These are phyloP conservation scores for Leccinum subgranulosum DNA, from an alignment of 768 basidiomycete species.

Conservation along the genomic window DNA sequence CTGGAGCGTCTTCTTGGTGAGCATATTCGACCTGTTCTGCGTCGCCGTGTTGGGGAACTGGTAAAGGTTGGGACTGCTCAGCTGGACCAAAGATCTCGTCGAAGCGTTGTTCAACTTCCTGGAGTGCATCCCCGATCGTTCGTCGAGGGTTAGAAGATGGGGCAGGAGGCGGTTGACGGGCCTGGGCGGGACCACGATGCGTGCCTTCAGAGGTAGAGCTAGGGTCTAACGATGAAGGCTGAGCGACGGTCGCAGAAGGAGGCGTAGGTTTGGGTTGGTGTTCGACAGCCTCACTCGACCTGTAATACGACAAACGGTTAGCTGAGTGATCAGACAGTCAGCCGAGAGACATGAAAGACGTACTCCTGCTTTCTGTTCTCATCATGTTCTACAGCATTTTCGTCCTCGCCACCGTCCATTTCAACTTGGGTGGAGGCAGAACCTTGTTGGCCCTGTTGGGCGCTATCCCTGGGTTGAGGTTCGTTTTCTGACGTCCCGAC, in stretches of 20 bases:
- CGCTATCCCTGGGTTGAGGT: slow-evolving; percentile 16
- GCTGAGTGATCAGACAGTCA: background rate
- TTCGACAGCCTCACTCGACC: slow-evolving; percentile 12
- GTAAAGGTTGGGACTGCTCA: slow-evolving; percentile 32
- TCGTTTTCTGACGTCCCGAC: slow-evolving; percentile 14
- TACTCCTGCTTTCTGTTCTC: slow-evolving; percentile 13
- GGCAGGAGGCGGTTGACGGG: slow-evolving; percentile 37
- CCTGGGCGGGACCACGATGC: slow-evolving; percentile 43
- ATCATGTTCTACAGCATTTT: slow-evolving; percentile 26
- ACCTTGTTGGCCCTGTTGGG: slow-evolving; percentile 22
- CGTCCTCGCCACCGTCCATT: slow-evolving; percentile 10
- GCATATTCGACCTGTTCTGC: slow-evolving; percentile 67
- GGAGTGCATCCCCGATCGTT: slow-evolving; percentile 78
- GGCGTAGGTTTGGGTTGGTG: slow-evolving; percentile 1
- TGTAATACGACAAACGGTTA: background rate
- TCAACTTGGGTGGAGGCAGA: slow-evolving; percentile 14
- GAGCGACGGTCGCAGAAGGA: slow-evolving; percentile 3
- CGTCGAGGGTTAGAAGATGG: slow-evolving; percentile 57
- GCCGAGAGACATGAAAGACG: background rate
- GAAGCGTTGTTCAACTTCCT: slow-evolving; percentile 79
- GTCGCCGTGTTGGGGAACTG: slow-evolving; percentile 35
- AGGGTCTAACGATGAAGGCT: slow-evolving; percentile 16
- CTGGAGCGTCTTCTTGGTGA: slow-evolving; percentile 58
- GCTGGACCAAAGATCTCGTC: slow-evolving; percentile 67
- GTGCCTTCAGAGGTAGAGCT: slow-evolving; percentile 40